Evolutionary conservation across 2,329 filamentous ascomycete species (phyloP).

Genomic region (Claviceps paspali): DNA sequence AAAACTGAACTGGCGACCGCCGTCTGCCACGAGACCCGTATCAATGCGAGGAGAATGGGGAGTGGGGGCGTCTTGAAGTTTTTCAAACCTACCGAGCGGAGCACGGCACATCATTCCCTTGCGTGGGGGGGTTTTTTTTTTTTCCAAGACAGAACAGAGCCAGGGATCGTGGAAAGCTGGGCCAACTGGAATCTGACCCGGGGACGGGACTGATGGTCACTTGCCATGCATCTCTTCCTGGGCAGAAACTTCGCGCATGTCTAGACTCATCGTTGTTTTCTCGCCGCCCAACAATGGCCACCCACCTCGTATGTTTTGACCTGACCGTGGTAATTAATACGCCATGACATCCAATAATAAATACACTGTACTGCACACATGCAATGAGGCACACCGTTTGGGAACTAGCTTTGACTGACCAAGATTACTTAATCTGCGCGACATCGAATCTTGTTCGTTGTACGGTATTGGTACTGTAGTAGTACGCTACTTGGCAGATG

Average conservation of each 20-base stretch:
- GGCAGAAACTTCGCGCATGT: not conserved
- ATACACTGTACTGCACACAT: too few species aligned
- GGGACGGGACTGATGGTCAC: conserved; percentile 15
- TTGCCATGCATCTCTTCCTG: conserved; percentile 10
- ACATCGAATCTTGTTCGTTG: not conserved
- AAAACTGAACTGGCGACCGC: not conserved
- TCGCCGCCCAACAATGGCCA: conserved; percentile 21
- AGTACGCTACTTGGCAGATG: too few species aligned
- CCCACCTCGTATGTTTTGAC: not conserved
- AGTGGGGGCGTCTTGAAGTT: not conserved
- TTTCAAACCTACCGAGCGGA: not conserved
- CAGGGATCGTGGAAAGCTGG: conserved; percentile 17
- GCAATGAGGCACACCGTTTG: too few species aligned
- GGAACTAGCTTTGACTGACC: too few species aligned
- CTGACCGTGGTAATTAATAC: not conserved
- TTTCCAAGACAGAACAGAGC: conserved; percentile 2
- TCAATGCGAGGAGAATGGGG: too few species aligned
- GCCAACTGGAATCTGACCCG: conserved; percentile 31
- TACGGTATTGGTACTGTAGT: not conserved
- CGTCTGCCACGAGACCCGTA: too few species aligned
- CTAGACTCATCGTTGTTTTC: not conserved
- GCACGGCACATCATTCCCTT: not conserved
- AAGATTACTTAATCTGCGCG: too few species aligned
- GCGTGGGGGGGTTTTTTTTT: conserved; percentile 1
- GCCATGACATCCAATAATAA: too few species aligned